These are phyloP conservation scores for Lobosporangium transversale DNA, from an alignment of 192 early-diverging fungal genomes.

Conservation along the genomic window DNA sequence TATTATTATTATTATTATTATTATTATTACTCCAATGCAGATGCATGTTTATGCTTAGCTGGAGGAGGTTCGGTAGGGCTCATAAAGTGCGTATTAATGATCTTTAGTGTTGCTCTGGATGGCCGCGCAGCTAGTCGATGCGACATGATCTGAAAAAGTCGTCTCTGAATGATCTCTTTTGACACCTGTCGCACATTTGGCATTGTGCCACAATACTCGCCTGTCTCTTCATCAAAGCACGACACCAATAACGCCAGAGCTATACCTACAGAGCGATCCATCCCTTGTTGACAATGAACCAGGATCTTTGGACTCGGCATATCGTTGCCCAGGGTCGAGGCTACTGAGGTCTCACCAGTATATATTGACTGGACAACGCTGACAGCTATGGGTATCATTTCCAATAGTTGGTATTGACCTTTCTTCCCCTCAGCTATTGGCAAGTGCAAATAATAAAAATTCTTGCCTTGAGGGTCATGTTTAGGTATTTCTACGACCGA, in stretches of 20 bases:
- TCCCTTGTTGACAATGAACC: slow-evolving; percentile 84
- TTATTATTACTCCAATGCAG: neutral
- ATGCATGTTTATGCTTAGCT: slow-evolving; percentile 26
- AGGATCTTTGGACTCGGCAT: slow-evolving; percentile 55
- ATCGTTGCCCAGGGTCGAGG: too few species aligned
- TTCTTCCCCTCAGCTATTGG: slow-evolving; percentile 90
- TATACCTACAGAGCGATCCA: slow-evolving; percentile 85
- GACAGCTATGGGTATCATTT: slow-evolving; percentile 67
- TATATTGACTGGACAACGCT: slow-evolving; percentile 60
- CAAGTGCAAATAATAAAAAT: slow-evolving; percentile 70
- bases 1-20: neutral
- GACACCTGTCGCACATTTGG: slow-evolving; percentile 21
- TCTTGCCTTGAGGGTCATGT: neutral
- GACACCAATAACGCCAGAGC: slow-evolving; percentile 70
- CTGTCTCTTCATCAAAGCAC: slow-evolving; percentile 64
- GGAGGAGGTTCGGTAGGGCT: slow-evolving; percentile 53
- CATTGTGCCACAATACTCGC: slow-evolving; percentile 15
- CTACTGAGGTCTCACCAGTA: neutral
- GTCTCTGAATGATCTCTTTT: slow-evolving; percentile 72
- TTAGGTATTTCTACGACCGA: neutral
- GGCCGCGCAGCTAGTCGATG: slow-evolving; percentile 73
- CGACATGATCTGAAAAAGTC: slow-evolving; percentile 74
- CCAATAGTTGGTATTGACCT: slow-evolving; percentile 73
- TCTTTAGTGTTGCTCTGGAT: slow-evolving; percentile 80
- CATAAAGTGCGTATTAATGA: slow-evolving; percentile 79